Percentiles rank a stretch among this genome's conserved stretches.
Evolutionary conservation across 2,329 filamentous ascomycete genomes (phyloP).

Genomic region (Phoma herbarum): DNA sequence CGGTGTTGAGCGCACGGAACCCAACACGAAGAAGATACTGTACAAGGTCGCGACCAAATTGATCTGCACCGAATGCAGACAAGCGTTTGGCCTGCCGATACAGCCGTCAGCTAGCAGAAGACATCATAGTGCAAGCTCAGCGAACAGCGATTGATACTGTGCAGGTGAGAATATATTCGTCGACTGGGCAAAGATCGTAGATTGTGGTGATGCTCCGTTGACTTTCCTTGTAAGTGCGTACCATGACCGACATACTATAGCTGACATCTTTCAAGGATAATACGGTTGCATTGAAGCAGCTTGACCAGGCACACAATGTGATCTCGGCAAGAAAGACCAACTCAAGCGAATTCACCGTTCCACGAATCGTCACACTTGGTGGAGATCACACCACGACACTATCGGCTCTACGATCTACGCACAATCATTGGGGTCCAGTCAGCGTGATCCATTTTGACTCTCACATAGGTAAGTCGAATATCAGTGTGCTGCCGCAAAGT

Average conservation of each 20-base stretch:
- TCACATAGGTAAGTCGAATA: slow-evolving; percentile 53
- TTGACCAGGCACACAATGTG: slow-evolving; percentile 61
- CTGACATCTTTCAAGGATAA: slow-evolving; percentile 54
- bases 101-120: background rate
- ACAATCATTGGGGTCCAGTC: slow-evolving; percentile 61
- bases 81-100: background rate
- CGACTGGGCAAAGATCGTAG: slow-evolving; percentile 62
- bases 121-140: background rate
- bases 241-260: too few species aligned
- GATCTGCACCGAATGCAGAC: background rate
- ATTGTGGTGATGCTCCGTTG: slow-evolving; percentile 64
- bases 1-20: background rate
- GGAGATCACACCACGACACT: slow-evolving; percentile 67
- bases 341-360: slow-evolving; percentile 54
- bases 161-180: slow-evolving; percentile 54
- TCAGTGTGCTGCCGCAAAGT: background rate
- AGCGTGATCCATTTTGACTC: slow-evolving; percentile 68
- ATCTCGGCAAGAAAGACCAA: slow-evolving; percentile 59
- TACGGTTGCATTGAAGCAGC: slow-evolving; percentile 63
- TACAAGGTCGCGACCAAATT: background rate
- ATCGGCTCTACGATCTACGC: slow-evolving; percentile 60
- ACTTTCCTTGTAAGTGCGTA: slow-evolving; percentile 55
- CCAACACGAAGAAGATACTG: background rate
- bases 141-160: background rate
- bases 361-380: slow-evolving; percentile 63